Percentiles rank a stretch among this genome's conserved stretches.
phyloP scores from a whole-genome alignment of 1,139 yeast species.

The Suhomyces atakaporum region DNA sequence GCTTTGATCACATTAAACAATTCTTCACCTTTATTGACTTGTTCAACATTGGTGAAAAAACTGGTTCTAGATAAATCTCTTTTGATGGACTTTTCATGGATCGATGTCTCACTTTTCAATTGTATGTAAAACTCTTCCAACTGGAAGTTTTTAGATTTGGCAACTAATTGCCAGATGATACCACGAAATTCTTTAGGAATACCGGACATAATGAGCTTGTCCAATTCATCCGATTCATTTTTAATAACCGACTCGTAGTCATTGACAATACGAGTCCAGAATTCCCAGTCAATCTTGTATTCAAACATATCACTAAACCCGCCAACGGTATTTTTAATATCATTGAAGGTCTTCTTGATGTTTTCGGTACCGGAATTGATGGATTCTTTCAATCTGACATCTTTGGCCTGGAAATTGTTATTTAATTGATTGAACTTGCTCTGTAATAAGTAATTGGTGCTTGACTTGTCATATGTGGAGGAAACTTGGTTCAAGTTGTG shows the following conservation, averaged over 20 bases:
- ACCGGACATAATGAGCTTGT: conserved; percentile 66
- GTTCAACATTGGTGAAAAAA: conserved; percentile 65
- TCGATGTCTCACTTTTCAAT: conserved; percentile 52
- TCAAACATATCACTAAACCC: conserved; percentile 43
- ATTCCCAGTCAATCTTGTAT: conserved; percentile 69
- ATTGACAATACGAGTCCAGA: conserved; percentile 81
- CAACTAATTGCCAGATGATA: conserved; percentile 86
- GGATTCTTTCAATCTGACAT: conserved; percentile 43
- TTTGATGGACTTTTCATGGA: conserved; percentile 74
- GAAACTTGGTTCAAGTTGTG: conserved; percentile 20
- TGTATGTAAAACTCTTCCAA: conserved; percentile 70
- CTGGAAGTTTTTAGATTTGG: conserved; percentile 73
- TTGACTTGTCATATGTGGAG: conserved; percentile 25
- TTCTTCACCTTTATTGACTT: conserved; percentile 53
- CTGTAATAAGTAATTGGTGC: conserved; percentile 38
- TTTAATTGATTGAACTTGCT: conserved; percentile 36
- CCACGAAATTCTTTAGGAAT: conserved; percentile 87
- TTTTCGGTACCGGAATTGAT: conserved; percentile 60
- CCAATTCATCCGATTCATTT: conserved; percentile 59
- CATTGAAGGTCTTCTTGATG: conserved; percentile 63
- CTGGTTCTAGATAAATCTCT: conserved; percentile 85
- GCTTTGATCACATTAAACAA: conserved; percentile 78
- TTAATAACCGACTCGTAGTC: conserved; percentile 70
- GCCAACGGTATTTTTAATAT: conserved; percentile 50
- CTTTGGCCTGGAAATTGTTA: conserved; percentile 33